These are phyloP conservation scores for Mycena filopes DNA, from an alignment of 768 basidiomycete species.

Conservation along the genomic window DNA sequence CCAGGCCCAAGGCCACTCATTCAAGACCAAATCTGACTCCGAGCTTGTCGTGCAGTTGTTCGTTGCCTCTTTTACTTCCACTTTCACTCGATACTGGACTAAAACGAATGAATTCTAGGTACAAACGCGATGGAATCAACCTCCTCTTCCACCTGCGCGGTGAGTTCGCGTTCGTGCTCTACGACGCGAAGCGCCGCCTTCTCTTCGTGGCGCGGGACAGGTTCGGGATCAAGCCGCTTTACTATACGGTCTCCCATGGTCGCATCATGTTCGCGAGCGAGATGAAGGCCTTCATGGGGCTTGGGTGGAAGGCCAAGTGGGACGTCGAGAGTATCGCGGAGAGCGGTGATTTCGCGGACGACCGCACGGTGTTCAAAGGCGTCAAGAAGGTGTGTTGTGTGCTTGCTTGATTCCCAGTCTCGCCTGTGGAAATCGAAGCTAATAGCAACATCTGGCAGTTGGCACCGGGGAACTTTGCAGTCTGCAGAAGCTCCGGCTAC, in stretches of 20 bases:
- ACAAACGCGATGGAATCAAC: neutral
- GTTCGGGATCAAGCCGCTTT: neutral
- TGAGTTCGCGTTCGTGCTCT: neutral
- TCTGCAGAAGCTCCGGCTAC: neutral
- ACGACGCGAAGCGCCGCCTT: neutral
- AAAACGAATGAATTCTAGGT: neutral
- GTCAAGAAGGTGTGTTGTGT: neutral
- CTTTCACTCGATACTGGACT: too few relatives aligned
- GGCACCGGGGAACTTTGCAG: neutral
- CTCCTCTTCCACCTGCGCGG: neutral
- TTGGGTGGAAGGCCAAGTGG: too few relatives aligned
- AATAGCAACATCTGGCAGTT: neutral
- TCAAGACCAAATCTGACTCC: neutral
- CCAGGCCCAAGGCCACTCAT: neutral
- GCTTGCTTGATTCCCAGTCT: too few relatives aligned
- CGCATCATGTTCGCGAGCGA: neutral
- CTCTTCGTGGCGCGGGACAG: neutral
- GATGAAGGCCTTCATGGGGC: too few relatives aligned
- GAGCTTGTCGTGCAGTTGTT: neutral
- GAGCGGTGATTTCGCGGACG: too few relatives aligned
- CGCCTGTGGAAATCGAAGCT: too few relatives aligned
- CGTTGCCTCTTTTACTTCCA: neutral
- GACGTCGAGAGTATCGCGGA: too few relatives aligned
- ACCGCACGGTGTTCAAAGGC: neutral
- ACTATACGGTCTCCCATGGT: neutral